These are phyloP conservation scores for Xerocomellus intermedius DNA, from an alignment of 768 basidiomycete species.

Conservation along the genomic window DNA sequence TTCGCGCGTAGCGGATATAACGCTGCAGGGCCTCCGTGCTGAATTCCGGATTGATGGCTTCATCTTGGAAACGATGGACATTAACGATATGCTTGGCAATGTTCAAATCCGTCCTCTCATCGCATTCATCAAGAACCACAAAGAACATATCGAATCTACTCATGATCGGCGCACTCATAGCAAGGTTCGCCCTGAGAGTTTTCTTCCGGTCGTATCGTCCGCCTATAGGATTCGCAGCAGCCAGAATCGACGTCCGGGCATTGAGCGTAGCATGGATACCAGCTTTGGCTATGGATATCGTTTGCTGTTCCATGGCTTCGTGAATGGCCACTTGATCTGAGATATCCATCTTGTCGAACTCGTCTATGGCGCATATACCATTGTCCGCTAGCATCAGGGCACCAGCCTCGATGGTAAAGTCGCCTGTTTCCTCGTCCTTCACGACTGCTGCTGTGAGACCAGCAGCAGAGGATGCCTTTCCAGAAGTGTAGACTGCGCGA, in stretches of 20 bases:
- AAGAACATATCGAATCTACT: conserved; percentile 98
- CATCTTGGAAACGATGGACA: conserved; percentile 93
- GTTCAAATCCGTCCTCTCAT: conserved; percentile 87
- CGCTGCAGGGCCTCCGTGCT: conserved; percentile 95
- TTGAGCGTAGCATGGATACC: conserved; percentile 99
- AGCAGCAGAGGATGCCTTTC: conserved; percentile 98
- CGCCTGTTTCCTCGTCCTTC: conserved; percentile 97
- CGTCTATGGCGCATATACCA: conserved; percentile 99
- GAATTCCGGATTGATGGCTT: conserved; percentile 94
- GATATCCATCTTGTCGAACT: conserved; percentile 99
- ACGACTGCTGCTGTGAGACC: conserved; percentile 99
- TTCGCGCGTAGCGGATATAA: conserved; percentile 96
- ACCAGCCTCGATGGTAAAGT: conserved; percentile 99
- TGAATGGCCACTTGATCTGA: conserved; percentile 98
- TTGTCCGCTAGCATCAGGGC: conserved; percentile 99
- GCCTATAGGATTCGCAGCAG: conserved; percentile 96
- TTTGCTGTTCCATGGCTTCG: conserved; percentile 99
- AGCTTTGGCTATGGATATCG: conserved; percentile 98
- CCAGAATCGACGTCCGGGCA: conserved; percentile 94
- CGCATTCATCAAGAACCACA: conserved; percentile 95
- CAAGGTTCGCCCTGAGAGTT: conserved; percentile 86
- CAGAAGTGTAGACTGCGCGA: conserved; percentile 96
- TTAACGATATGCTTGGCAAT: conserved; percentile 97
- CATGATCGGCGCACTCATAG: conserved; percentile 99
- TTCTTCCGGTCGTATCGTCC: conserved; percentile 96